Conservation (phyloP, 192 early-diverging fungal species). For the Entrophospora sp. region DNA sequence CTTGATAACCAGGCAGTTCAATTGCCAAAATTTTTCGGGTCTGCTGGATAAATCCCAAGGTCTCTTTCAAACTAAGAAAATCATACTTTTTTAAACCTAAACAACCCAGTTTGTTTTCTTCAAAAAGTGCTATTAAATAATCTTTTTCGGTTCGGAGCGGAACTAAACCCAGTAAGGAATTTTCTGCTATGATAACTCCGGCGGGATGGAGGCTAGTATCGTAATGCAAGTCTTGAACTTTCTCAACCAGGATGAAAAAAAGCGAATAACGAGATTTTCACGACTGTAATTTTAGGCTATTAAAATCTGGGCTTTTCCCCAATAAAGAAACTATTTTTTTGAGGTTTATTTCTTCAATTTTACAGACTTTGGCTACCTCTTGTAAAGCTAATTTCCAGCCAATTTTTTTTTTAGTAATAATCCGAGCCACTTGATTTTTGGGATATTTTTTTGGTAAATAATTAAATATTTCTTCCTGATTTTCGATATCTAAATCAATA, state of each 20-base stretch:
- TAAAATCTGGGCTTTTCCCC: background rate
- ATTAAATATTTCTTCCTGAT: slow-evolving; percentile 8
- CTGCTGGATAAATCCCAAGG: background rate
- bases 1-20: background rate
- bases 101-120: background rate
- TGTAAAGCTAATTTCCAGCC: background rate
- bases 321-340: background rate
- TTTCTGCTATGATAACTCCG: background rate
- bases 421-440: background rate
- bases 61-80: background rate
- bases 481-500: slow-evolving; percentile 1
- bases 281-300: background rate
- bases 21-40: background rate
- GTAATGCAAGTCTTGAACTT: background rate
- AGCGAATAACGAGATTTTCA: background rate
- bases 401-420: slow-evolving; percentile 2
- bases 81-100: slow-evolving; percentile 6
- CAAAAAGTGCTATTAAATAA: background rate
- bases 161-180: background rate
- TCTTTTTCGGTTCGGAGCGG: background rate
- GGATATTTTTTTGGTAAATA: background rate
- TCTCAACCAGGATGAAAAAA: background rate
- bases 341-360: background rate
- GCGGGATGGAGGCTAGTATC: background rate
- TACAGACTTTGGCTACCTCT: background rate